Evolutionary conservation across 1,139 yeast species (phyloP), one percentile per base, ranked within the genome.

Genomic region (Yamadazyma atmosphaerica): DNA sequence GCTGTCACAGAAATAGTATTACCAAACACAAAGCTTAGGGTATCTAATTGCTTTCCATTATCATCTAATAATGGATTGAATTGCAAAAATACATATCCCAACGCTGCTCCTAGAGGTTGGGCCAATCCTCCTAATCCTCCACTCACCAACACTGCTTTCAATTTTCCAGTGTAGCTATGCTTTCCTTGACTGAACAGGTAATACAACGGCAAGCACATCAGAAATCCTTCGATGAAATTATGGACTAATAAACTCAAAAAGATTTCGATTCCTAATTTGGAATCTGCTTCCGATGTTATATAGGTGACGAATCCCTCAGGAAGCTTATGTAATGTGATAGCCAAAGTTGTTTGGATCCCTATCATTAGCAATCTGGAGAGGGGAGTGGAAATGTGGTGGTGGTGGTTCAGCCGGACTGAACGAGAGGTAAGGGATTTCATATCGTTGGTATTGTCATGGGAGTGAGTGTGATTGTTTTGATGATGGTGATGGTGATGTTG

Each of bases 241-340:
- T 92, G 98, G 22, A 90, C 78, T 15, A 90, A 79, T 51, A 92
- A 72, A 39, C 96, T 88, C 17, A 89, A 58, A 53, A 92, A 90
- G 10, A 92, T 87, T 13, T 87, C 77, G 24, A 88, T 55, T 0
- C 98, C 98, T 22, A 89, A 63, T 35, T 74, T 64, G 1, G 84
- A 80, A 53, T 86, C 81, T 1, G 95, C 86, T 47, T 80, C 79
- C 0, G 89, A 74, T 0, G 95, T 85, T 1, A 90, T 79, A 57
- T 76, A 92, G 28, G 95, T 85, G 39, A 92, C 79, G 52, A 92
- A 86, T 0, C 98, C 98, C 61, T 92, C 98, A 0, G 98, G 98
- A 24, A 92, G 71, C 58, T 92, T 90, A 62, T 92, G 98, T 28
- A 92, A 65, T 1, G 95, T 79, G 26, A 92, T 80, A 0, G 96